Conservation (phyloP, 768 basidiomycete genomes). For the Asterophora parasitica region DNA sequence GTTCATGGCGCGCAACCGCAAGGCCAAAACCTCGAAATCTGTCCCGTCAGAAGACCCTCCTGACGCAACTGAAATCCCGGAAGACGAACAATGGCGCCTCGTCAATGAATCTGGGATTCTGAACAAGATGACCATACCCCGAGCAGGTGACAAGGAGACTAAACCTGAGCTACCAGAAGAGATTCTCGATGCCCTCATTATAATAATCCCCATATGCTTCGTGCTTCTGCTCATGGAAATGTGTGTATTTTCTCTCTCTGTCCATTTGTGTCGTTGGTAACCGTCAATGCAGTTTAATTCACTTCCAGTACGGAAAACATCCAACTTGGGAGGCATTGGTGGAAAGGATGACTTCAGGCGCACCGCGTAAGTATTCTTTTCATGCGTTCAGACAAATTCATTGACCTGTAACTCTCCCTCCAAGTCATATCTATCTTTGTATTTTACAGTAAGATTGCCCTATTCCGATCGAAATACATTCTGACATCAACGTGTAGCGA, state of each 20-base stretch:
- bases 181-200: constrained; percentile 58
- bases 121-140: constrained; percentile 23
- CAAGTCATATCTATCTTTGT: constrained; percentile 71
- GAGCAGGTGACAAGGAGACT: constrained; percentile 29
- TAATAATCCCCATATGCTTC: constrained; percentile 72
- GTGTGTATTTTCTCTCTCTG: constrained; percentile 39
- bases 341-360: constrained; percentile 57
- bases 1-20: constrained; percentile 26
- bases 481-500: constrained; percentile 36
- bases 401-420: constrained; percentile 1
- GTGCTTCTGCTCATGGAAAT: constrained; percentile 81
- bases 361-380: constrained; percentile 60
- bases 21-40: constrained; percentile 7
- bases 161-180: constrained; percentile 53
- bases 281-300: constrained; percentile 52
- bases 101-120: constrained; percentile 63
- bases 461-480: neutral
- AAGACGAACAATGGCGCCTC: constrained; percentile 77
- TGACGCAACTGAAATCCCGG: constrained; percentile 46
- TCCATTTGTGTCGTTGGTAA: neutral
- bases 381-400: neutral
- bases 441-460: constrained; percentile 57
- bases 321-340: constrained; percentile 42
- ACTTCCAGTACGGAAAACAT: constrained; percentile 71
- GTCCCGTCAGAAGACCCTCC: neutral